phyloP scores from a whole-genome alignment of 2,329 filamentous ascomycete genomes.

The Phaeoacremonium minimum region DNA sequence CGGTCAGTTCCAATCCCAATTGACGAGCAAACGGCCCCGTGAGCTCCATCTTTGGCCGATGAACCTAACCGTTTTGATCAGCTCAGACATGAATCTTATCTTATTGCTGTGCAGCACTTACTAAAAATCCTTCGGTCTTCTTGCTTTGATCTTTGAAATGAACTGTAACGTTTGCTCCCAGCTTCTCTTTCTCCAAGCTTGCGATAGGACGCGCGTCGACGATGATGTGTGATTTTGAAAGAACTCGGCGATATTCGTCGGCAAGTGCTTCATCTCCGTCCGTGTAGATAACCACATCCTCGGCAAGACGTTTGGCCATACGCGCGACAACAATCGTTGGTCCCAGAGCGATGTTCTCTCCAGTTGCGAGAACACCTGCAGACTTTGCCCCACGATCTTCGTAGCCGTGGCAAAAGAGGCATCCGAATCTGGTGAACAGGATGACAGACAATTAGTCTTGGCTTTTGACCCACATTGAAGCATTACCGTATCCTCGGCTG shows the following conservation, averaged over 20 bases:
- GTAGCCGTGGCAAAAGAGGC: conserved; percentile 56
- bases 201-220: conserved; percentile 7
- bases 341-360: neutral
- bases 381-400: conserved; percentile 46
- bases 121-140: conserved; percentile 4
- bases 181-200: conserved; percentile 6
- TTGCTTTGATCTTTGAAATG: conserved; percentile 6
- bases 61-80: no score
- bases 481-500: no score
- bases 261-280: conserved; percentile 5
- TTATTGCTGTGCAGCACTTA: no score
- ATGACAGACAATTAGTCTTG: no score
- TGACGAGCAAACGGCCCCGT: conserved; percentile 4
- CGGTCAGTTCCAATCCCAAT: conserved; percentile 4
- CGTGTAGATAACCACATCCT: conserved; percentile 7
- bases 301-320: conserved; percentile 6
- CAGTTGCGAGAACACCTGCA: conserved; percentile 28
- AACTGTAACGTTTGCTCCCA: neutral
- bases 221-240: conserved; percentile 2
- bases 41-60: conserved; percentile 3
- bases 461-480: no score
- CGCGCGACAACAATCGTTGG: conserved; percentile 1
- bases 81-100: no score
- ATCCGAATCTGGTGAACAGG: no score
- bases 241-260: conserved; percentile 3